Evolutionary conservation across 192 early-diverging fungal genomes (phyloP), one percentile per base, ranked within the genome.

Genomic region (Mortierella antarctica): DNA sequence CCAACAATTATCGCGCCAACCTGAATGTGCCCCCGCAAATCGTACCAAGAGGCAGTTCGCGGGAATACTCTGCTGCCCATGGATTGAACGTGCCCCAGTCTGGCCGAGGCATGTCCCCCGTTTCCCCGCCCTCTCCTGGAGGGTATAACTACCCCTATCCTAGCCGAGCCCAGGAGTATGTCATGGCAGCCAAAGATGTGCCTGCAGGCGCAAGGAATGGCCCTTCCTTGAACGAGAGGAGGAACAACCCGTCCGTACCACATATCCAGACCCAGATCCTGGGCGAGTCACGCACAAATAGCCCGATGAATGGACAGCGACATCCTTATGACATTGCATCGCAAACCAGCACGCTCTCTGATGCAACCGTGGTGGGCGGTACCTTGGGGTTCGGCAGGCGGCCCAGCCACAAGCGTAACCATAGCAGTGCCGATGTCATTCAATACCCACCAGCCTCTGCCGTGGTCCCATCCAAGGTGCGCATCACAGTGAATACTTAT

Each of bases 391-490:
- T 72, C 53, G 77, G 77, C 21, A 46, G 77, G 15, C 44, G 70
- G 42, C 60, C 70, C 6, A 80, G 77, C 39, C 77, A 80, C 17
- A 80, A 80, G 49, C 59, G 77, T 0, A 80, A 80, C 49, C 77
- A 80, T 39, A 80, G 77, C 47, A 80, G 77, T 54, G 77, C 77
- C 1, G 77, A 80, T 63, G 77, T 80, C 18, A 80, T 71, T 18
- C 77, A 80, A 13, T 72, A 80, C 18, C 65, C 62, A 7, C 55
- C 70, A 9, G 55, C 52, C 3, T 40, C 73, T 47, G 59, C 62
- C 17, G 13, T 44, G 15, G 47, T 57, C 4, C 60, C 74, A 15
- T 46, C 73, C 0, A 79, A 62, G 68, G 75, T 71, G 62, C 20
- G 46, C 3, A 23, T 9, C 7, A 6, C 54, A 41, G 57, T 57